Evolutionary conservation across 176 grass and related monocot species (phyloP), one percentile per base, ranked within the genome.

Genomic region (Melocanna baccifera): DNA sequence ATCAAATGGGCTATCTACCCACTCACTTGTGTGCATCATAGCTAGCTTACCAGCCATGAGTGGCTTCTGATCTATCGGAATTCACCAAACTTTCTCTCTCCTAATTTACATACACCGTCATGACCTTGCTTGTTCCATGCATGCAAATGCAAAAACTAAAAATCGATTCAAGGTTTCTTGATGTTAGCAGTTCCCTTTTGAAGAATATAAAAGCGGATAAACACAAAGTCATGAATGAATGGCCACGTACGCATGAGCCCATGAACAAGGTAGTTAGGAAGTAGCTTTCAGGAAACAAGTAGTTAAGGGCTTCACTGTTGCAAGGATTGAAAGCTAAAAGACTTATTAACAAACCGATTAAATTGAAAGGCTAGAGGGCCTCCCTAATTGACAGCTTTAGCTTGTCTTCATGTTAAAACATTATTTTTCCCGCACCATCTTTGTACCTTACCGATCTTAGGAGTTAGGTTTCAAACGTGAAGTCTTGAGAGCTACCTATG

Each of bases 261-360:
- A 77, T 56, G 78, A 82, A 86, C 53, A 73, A 41, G 73, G 79
- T 71, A 43, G 84, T 86, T 90, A 83, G 73, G 28, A 71, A 41
- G 84, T 86, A 90, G 66, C 84, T 86, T 78, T 90, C 88, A 90
- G 79, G 59, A 71, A 76, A 67, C 39, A 78, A 78, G 47, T 78
- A 83, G 88, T 76, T 86, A 82, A 81, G 83, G 52, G 34, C 58
- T 77, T 76, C 53, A 89, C 83, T 89, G 77, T 89, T 71, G 71
- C 77, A 76, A 70, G 71, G 78, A 76, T 85, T 70, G 69, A 69
- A 82, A 50, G 71, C 53, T 86, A 69, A 62, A 80, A 37, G 32
- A 55, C 83, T 77, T 77, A 61, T 32, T 82, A 86, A 82, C 30
- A 77, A 81, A 77, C 55, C 47, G 58, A 58, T 84, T 67, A 75